phyloP scores from a whole-genome alignment of 2,329 filamentous ascomycete genomes.

The Penicillium brasilianum region DNA sequence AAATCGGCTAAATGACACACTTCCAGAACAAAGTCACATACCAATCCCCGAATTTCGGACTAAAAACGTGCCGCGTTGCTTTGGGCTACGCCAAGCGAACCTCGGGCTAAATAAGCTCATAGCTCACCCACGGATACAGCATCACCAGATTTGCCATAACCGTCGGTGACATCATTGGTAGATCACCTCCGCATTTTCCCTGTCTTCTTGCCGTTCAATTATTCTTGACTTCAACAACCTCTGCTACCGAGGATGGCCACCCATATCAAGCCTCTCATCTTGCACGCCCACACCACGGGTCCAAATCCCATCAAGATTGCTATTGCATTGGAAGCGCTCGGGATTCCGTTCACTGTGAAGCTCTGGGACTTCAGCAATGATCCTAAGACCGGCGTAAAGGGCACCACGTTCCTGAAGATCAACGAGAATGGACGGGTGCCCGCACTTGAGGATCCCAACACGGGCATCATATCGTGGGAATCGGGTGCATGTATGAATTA shows the following conservation, averaged over 20 bases:
- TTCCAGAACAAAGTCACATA: background rate
- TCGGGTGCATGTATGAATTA: slow-evolving; percentile 49
- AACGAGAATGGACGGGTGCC: slow-evolving; percentile 54
- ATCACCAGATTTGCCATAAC: background rate
- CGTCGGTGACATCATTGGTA: slow-evolving; percentile 26
- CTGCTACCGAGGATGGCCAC: slow-evolving; percentile 14
- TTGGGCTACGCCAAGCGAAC: background rate
- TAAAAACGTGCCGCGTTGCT: background rate
- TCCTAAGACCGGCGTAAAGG: slow-evolving; percentile 39
- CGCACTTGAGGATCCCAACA: slow-evolving; percentile 47
- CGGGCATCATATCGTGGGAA: slow-evolving; percentile 46
- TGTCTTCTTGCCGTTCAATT: background rate
- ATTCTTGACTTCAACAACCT: background rate
- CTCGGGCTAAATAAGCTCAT: slow-evolving; percentile 13
- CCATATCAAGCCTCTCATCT: slow-evolving; percentile 41
- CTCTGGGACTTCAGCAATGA: slow-evolving; percentile 50
- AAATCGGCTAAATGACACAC: slow-evolving; percentile 7
- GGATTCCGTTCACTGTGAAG: slow-evolving; percentile 49
- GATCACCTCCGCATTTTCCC: slow-evolving; percentile 11
- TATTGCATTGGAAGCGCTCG: slow-evolving; percentile 48
- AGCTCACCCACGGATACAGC: background rate
- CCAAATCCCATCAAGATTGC: slow-evolving; percentile 54
- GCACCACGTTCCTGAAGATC: slow-evolving; percentile 44
- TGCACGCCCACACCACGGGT: slow-evolving; percentile 49
- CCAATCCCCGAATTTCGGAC: background rate